Conservation (phyloP, 2,329 filamentous ascomycete genomes). For the Aureobasidium sp. region DNA sequence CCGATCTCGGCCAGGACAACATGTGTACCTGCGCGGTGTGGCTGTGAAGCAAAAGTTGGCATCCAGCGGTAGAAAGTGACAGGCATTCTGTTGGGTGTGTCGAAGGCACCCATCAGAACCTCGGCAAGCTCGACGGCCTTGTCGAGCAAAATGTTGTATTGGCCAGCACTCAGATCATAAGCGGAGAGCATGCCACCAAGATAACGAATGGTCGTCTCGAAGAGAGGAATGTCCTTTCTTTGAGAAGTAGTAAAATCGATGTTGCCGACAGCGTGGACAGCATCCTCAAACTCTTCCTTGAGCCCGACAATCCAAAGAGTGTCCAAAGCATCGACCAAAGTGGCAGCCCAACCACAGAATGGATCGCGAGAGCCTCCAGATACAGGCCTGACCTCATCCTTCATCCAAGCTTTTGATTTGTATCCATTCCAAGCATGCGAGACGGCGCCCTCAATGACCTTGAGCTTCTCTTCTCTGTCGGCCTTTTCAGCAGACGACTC, state of each 20-base stretch:
- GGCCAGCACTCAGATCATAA: constrained; percentile 73
- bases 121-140: constrained; percentile 77
- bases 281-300: constrained; percentile 71
- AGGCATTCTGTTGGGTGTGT: constrained; percentile 92
- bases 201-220: constrained; percentile 88
- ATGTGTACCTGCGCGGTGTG: constrained; percentile 52
- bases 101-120: constrained; percentile 74
- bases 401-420: constrained; percentile 68
- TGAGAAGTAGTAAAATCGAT: constrained; percentile 78
- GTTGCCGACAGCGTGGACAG: constrained; percentile 57
- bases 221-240: constrained; percentile 70
- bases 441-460: constrained; percentile 66
- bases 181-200: constrained; percentile 78
- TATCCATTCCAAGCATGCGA: constrained; percentile 77
- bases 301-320: constrained; percentile 83
- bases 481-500: constrained; percentile 56
- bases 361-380: constrained; percentile 63
- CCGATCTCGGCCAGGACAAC: constrained; percentile 64
- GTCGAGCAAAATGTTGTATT: constrained; percentile 61
- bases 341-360: constrained; percentile 88
- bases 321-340: constrained; percentile 73
- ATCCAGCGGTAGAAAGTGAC: constrained; percentile 73
- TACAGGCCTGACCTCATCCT: constrained; percentile 78
- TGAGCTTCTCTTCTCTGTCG: constrained; percentile 58
- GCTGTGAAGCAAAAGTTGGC: constrained; percentile 55